phyloP scores from a whole-genome alignment of 1,139 yeast genomes.

The Nakaseomyces nivariensis region DNA sequence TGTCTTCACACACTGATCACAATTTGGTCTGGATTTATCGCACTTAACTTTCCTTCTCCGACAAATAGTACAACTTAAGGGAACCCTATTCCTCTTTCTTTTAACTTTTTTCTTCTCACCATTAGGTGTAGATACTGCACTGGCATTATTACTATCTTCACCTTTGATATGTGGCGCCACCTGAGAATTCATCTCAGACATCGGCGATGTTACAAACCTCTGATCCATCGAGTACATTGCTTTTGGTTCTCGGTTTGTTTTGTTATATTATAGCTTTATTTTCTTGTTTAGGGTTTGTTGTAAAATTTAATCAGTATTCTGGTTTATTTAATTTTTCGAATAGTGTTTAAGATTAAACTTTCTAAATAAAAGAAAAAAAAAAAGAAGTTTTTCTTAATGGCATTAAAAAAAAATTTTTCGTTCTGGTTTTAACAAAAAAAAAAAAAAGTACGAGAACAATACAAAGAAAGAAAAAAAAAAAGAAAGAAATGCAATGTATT shows the following conservation, averaged over 20 bases:
- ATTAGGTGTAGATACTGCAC: neutral
- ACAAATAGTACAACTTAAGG: slow-evolving; percentile 40
- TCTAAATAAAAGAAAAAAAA: neutral
- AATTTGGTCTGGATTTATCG: slow-evolving; percentile 50
- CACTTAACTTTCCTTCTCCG: slow-evolving; percentile 44
- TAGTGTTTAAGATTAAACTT: neutral
- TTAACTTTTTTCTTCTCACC: slow-evolving; percentile 8
- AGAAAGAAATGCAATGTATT: neutral
- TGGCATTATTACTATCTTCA: neutral
- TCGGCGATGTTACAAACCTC: neutral
- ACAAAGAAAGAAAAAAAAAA: neutral
- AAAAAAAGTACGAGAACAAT: neutral
- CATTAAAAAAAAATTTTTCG: no score
- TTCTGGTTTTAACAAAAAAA: neutral
- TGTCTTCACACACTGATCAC: slow-evolving; percentile 62
- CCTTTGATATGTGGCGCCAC: neutral
- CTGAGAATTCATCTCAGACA: neutral
- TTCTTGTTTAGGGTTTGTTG: no score
- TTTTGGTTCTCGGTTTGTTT: no score
- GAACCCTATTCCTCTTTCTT: slow-evolving; percentile 38
- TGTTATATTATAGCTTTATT: no score
- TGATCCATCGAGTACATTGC: neutral
- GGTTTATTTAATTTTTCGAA: no score
- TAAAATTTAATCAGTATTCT: no score
- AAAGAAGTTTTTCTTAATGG: no score